These are phyloP conservation scores for Atkinsonella texensis DNA, from an alignment of 2,329 filamentous ascomycete genomes.

Conservation along the genomic window DNA sequence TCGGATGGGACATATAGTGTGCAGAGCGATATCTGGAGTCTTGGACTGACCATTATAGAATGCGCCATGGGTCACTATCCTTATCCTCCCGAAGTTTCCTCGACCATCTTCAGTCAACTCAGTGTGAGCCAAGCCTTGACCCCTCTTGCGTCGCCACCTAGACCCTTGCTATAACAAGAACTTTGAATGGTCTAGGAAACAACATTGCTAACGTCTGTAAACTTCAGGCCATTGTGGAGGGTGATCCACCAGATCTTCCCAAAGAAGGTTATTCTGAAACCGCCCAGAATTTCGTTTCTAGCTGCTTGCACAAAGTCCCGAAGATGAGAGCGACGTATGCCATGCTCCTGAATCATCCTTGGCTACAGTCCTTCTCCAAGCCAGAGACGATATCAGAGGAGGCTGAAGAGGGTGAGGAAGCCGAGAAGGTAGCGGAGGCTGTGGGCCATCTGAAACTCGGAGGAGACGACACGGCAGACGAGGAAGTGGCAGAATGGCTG, in stretches of 20 bases:
- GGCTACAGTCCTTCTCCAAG: slow-evolving; percentile 66
- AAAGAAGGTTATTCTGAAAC: slow-evolving; percentile 63
- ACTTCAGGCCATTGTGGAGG: slow-evolving; percentile 84
- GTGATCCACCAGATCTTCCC: slow-evolving; percentile 84
- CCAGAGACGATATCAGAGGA: slow-evolving; percentile 64
- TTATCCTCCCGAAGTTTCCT: slow-evolving; percentile 93
- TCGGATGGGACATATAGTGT: slow-evolving; percentile 87
- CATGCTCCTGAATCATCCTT: slow-evolving; percentile 79
- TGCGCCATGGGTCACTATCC: slow-evolving; percentile 91
- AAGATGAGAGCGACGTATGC: slow-evolving; percentile 88
- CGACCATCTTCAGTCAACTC: slow-evolving; percentile 95
- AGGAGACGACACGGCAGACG: slow-evolving; percentile 42
- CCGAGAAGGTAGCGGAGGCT: slow-evolving; percentile 29
- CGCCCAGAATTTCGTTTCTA: slow-evolving; percentile 76
- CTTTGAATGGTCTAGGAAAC: neutral
- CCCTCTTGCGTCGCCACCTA: neutral
- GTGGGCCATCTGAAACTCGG: slow-evolving; percentile 32
- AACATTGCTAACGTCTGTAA: slow-evolving; percentile 5
- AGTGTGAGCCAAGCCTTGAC: slow-evolving; percentile 52
- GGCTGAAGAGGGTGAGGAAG: slow-evolving; percentile 48
- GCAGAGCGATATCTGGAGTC: slow-evolving; percentile 94
- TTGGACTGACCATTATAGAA: slow-evolving; percentile 90
- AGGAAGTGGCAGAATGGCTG: slow-evolving; percentile 83
- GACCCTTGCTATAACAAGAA: no score
- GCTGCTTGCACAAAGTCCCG: slow-evolving; percentile 86